Evolutionary conservation across 768 basidiomycete genomes (phyloP).

Genomic region (Rhizopogon roseolus): DNA sequence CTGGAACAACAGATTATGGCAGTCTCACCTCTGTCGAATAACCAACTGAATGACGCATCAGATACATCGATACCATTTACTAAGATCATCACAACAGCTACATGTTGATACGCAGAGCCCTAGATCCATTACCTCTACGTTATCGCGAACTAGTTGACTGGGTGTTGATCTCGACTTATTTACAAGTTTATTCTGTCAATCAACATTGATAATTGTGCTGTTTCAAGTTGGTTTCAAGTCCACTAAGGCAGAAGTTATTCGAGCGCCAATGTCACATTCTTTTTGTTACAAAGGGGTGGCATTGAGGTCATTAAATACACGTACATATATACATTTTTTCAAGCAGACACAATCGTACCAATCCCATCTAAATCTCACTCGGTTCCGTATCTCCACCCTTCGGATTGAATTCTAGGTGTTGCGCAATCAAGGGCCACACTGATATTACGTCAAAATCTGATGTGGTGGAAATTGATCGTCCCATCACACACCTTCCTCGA

Average conservation of each 20-base stretch:
- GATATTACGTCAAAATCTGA: constrained; percentile 8
- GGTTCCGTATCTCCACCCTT: constrained; percentile 20
- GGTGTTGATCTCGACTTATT: neutral
- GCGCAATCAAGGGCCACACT: constrained; percentile 69
- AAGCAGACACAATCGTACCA: neutral
- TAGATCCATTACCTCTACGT: neutral
- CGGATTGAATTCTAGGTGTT: constrained; percentile 57
- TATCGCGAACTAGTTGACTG: neutral
- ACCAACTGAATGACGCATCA: neutral
- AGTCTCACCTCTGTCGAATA: constrained; percentile 52
- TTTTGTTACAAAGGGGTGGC: too few species aligned
- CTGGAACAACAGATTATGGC: constrained; percentile 37
- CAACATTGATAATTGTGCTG: too few species aligned
- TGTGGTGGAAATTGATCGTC: neutral
- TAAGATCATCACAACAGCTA: neutral
- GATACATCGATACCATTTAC: neutral
- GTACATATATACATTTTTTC: neutral
- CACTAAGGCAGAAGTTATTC: too few species aligned
- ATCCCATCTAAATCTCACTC: constrained; percentile 10
- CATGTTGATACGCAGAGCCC: neutral
- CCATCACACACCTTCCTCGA: constrained; percentile 65
- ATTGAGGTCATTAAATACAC: neutral
- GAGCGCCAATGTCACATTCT: too few species aligned
- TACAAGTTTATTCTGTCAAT: neutral
- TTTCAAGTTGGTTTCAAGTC: too few species aligned